Evolutionary conservation across 805 yeast species (phyloP).

Genomic region (Ascoidea rubescens): DNA sequence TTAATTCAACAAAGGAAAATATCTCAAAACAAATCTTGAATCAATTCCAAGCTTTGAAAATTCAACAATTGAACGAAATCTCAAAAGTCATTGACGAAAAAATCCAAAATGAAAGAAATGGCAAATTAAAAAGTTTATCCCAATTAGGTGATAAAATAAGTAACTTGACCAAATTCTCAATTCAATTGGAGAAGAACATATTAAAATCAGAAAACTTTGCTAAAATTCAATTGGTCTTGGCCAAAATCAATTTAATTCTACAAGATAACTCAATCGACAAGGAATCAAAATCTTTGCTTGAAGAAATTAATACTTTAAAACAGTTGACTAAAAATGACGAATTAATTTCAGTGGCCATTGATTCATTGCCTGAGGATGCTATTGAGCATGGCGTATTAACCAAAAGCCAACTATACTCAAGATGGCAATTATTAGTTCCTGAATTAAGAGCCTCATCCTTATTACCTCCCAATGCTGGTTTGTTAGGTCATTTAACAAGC

Average conservation of each 20-base stretch:
- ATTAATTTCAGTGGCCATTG: constrained; percentile 34
- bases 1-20: not conserved
- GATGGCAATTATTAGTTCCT: constrained; percentile 71
- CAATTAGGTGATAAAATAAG: too few species aligned
- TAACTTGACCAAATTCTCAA: too few species aligned
- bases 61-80: not conserved
- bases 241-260: too few species aligned
- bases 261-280: too few species aligned
- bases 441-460: constrained; percentile 82
- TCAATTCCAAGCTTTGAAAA: not conserved
- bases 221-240: too few species aligned
- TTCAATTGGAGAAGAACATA: not conserved
- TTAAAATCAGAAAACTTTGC: not conserved
- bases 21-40: not conserved
- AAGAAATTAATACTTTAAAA: too few species aligned
- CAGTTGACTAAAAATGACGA: constrained; percentile 30
- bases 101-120: not conserved
- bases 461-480: constrained; percentile 91
- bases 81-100: not conserved
- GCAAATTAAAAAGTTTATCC: too few species aligned
- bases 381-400: constrained; percentile 49
- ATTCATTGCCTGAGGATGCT: constrained; percentile 30
- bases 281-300: not conserved
- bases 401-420: constrained; percentile 59
- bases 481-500: constrained; percentile 82